A percentile compares a stretch with the other conserved stretches of the same genome.
Evolutionary conservation across 2,329 filamentous ascomycete species (phyloP).

Genomic region (Ceratocystis alfenasii): DNA sequence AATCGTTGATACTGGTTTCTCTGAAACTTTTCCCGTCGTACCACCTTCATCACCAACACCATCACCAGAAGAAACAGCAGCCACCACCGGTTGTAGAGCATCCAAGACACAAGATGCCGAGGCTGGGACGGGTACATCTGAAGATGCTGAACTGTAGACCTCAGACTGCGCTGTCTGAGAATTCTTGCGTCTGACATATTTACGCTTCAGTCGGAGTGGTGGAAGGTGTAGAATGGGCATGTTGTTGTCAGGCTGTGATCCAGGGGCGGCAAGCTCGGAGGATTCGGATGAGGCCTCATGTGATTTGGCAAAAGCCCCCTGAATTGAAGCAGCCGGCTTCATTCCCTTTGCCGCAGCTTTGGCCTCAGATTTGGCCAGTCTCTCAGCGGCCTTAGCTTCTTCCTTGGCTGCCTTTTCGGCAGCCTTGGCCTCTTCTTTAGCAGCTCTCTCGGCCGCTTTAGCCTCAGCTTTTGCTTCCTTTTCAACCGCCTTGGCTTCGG

Average conservation of each 20-base stretch:
- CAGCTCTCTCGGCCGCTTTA: slow-evolving; percentile 17
- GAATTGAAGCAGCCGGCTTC: not conserved
- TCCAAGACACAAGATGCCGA: not conserved
- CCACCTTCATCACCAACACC: not conserved
- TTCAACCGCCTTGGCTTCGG: slow-evolving; percentile 12
- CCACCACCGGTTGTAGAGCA: not conserved
- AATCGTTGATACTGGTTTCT: too few species aligned
- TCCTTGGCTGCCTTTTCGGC: slow-evolving; percentile 16
- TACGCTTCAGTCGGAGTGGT: slow-evolving; percentile 12
- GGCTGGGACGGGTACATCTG: not conserved
- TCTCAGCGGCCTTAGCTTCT: slow-evolving; percentile 18
- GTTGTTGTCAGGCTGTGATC: not conserved
- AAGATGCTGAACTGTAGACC: not conserved
- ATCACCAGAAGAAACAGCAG: not conserved
- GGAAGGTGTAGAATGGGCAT: not conserved
- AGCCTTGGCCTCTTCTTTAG: slow-evolving; percentile 17
- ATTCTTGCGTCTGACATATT: slow-evolving; percentile 14
- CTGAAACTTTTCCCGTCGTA: not conserved
- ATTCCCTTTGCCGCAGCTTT: not conserved
- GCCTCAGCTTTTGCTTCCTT: slow-evolving; percentile 18
- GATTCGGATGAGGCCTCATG: not conserved
- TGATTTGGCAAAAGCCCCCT: not conserved
- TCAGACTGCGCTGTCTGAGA: not conserved
- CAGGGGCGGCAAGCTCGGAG: not conserved
- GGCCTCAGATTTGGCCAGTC: slow-evolving; percentile 13